These are phyloP conservation scores for Saccharomycopsis capsularis DNA, from an alignment of 805 yeast genomes.

Conservation along the genomic window DNA sequence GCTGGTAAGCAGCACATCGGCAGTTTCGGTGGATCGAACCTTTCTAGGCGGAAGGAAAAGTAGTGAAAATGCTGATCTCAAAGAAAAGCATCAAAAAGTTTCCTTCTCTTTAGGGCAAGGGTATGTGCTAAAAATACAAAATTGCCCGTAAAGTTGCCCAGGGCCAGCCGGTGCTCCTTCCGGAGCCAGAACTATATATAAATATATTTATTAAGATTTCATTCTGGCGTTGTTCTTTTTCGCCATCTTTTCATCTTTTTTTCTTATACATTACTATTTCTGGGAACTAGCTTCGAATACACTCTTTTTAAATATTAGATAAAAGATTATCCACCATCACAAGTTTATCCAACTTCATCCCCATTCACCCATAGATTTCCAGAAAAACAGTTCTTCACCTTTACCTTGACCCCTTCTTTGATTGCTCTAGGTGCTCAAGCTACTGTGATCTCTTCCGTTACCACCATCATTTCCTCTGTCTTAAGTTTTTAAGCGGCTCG, in stretches of 20 bases:
- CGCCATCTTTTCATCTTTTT: neutral
- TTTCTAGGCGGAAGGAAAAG: too few relatives aligned
- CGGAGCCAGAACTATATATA: neutral
- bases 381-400: conserved; percentile 36
- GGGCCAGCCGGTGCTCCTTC: neutral
- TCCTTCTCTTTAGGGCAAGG: too few relatives aligned
- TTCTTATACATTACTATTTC: neutral
- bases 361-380: conserved; percentile 6
- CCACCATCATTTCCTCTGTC: conserved; percentile 21
- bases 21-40: too few relatives aligned
- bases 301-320: conserved; percentile 24
- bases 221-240: neutral
- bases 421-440: conserved; percentile 24
- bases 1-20: too few relatives aligned
- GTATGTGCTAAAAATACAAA: too few relatives aligned
- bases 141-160: too few relatives aligned
- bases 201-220: neutral
- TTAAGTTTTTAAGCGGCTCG: too few relatives aligned
- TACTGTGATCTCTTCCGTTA: conserved; percentile 29
- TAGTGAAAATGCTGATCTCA: too few relatives aligned
- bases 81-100: too few relatives aligned
- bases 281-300: conserved; percentile 10
- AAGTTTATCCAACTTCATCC: conserved; percentile 15
- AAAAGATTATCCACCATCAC: neutral
- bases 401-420: conserved; percentile 29